Percentiles rank a stretch among this genome's conserved stretches.
Conservation (phyloP, 768 basidiomycete genomes). For the Favolaschia claudopus region DNA sequence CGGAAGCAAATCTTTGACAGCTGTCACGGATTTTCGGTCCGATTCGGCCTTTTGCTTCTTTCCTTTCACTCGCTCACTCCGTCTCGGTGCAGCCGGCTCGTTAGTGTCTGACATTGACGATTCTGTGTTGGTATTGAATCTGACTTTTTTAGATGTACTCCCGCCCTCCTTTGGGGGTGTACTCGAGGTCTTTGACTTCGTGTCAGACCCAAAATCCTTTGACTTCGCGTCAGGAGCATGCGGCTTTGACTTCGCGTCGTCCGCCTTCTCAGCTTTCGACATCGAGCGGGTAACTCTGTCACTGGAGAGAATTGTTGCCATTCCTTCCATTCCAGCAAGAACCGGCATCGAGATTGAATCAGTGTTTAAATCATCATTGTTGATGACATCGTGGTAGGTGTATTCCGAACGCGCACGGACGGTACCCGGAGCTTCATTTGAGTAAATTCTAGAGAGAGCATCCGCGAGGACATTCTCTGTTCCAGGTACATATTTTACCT, state of each 20-base stretch:
- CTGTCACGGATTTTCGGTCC: too few species aligned
- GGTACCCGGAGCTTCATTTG: conserved; percentile 8
- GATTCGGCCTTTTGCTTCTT: too few species aligned
- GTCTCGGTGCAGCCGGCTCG: not conserved
- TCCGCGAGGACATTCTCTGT: conserved; percentile 16
- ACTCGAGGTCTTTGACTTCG: too few species aligned
- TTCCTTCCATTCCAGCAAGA: not conserved
- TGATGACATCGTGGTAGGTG: conserved; percentile 13
- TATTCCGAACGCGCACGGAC: conserved; percentile 17
- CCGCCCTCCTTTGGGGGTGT: conserved; percentile 16
- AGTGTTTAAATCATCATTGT: conserved; percentile 8
- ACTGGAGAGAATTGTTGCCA: not conserved
- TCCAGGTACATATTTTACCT: conserved; percentile 12
- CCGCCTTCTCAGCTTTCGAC: not conserved
- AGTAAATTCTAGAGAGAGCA: conserved; percentile 10
- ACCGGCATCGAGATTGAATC: conserved; percentile 5
- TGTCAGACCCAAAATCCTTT: conserved; percentile 5
- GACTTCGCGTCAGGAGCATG: not conserved
- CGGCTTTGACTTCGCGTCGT: not conserved
- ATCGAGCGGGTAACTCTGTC: conserved; percentile 5
- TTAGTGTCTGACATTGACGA: not conserved
- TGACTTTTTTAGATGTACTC: not conserved
- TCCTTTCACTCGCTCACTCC: not conserved
- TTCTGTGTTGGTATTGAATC: not conserved
- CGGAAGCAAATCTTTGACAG: too few species aligned